Base-by-base conservation (phyloP, 805 yeast species). In the Lipomyces sp. region DNA sequence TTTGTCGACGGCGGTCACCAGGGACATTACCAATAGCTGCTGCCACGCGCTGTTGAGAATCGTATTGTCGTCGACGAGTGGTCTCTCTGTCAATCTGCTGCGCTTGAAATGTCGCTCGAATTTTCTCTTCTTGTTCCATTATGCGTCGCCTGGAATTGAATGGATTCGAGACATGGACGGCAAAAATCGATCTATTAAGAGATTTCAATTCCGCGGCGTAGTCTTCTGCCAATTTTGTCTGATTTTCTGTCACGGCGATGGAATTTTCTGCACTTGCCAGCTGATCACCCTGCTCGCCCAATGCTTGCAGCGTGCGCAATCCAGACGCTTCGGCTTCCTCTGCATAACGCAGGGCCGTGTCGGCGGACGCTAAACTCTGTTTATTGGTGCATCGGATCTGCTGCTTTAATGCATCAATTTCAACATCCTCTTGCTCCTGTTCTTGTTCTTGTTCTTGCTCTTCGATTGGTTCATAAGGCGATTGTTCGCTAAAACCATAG, bases 281-380 rank as follows among this genome's bases (percentile, higher is more conserved):
- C 59, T 91, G 83, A 75, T 92, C 97, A 64, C 95, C 87, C 77
- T 95, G 98, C n/a, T 93, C 85, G 34, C 99, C 99, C 60, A 95
- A 82, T 86, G 91, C 86, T 35, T 97, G 98, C 70, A 94, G 78
- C 0, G 98, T 89, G 75, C 94, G 93, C 69, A 87, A 81, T 45
- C 92, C 94, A 6, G 88, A 81, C 67, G 84, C 85, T 73, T 88
- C 92, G 1, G 93, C 92, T 64, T 88, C 88, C 65, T 85, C 84
- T 1, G 91, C 89, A 80, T 86, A 82, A 62, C 84, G 84, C 42
- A 95, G 78, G 0, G 96, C 92, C 73, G 92, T 92, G 74, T 95
- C 85, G 0, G 98, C 90, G 51, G 93, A 87, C 13, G 91, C 88
- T 8, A 92, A 86, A 1, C 97, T 88, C 73, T 92, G 94, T 73